Conservation (phyloP, 2,329 filamentous ascomycete genomes). For the Talaromyces sp. region DNA sequence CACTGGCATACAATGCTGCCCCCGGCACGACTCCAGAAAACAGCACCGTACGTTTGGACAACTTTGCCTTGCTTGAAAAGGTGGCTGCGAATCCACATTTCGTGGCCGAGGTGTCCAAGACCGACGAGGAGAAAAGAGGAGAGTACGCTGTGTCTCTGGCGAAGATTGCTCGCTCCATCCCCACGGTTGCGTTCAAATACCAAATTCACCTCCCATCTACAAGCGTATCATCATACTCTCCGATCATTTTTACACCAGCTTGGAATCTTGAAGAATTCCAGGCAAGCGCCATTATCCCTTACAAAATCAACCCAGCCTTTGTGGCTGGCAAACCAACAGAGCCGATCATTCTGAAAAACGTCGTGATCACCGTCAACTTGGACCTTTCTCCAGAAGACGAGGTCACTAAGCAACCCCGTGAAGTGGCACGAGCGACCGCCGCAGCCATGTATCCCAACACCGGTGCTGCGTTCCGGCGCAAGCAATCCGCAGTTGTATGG, state of each 20-base stretch:
- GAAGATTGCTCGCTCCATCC: slow-evolving; percentile 60
- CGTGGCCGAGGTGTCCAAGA: slow-evolving; percentile 57
- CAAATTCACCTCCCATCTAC: slow-evolving; percentile 68
- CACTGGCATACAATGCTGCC: slow-evolving; percentile 67
- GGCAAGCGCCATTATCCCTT: slow-evolving; percentile 78
- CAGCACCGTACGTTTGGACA: slow-evolving; percentile 73
- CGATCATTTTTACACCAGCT: slow-evolving; percentile 65
- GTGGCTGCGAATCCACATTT: slow-evolving; percentile 93
- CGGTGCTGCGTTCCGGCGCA: slow-evolving; percentile 41
- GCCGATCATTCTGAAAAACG: slow-evolving; percentile 63
- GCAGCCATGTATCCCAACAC: slow-evolving; percentile 44
- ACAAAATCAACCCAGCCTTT: slow-evolving; percentile 73
- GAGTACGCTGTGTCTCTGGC: slow-evolving; percentile 73
- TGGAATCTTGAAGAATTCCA: slow-evolving; percentile 85
- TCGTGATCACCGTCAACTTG: slow-evolving; percentile 61
- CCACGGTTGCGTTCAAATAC: slow-evolving; percentile 83
- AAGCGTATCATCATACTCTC: slow-evolving; percentile 57
- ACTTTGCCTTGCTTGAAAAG: slow-evolving; percentile 81
- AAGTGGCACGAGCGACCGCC: slow-evolving; percentile 35
- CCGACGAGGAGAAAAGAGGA: slow-evolving; percentile 59
- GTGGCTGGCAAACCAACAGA: slow-evolving; percentile 34
- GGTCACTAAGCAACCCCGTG: slow-evolving; percentile 42
- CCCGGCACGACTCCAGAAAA: slow-evolving; percentile 30
- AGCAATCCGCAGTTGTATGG: slow-evolving; percentile 43
- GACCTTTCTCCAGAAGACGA: slow-evolving; percentile 36